Conservation (phyloP, 495 filamentous ascomycete genomes). For the Oidiodendron maius region DNA sequence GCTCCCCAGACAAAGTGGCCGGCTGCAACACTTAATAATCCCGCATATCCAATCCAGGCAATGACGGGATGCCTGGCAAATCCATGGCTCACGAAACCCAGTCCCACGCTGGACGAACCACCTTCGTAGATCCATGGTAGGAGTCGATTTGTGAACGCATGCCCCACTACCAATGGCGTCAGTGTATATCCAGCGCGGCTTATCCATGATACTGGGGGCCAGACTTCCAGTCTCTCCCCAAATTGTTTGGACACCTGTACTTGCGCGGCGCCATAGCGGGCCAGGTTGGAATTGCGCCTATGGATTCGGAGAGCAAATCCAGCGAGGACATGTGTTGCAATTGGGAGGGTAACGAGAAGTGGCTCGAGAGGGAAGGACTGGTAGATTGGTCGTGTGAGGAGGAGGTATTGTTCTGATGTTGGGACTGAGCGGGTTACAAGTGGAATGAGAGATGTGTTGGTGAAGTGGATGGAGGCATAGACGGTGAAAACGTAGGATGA, state of each 20-base stretch:
- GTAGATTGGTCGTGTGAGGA: slow-evolving; percentile 68
- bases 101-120: slow-evolving; percentile 71
- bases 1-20: slow-evolving; percentile 82
- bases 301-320: slow-evolving; percentile 72
- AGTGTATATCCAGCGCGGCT: slow-evolving; percentile 63
- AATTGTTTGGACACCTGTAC: slow-evolving; percentile 16
- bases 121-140: slow-evolving; percentile 72
- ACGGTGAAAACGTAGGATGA: slow-evolving; percentile 79
- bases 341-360: slow-evolving; percentile 53
- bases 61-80: slow-evolving; percentile 62
- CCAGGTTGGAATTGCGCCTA: slow-evolving; percentile 57
- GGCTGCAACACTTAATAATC: slow-evolving; percentile 61
- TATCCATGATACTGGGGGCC: slow-evolving; percentile 64
- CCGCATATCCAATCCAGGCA: slow-evolving; percentile 59
- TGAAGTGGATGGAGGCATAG: slow-evolving; percentile 71
- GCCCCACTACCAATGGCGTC: slow-evolving; percentile 55
- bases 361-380: slow-evolving; percentile 68
- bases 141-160: slow-evolving; percentile 64
- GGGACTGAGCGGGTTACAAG: slow-evolving; percentile 49
- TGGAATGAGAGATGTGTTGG: slow-evolving; percentile 73
- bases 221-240: slow-evolving; percentile 32
- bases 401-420: slow-evolving; percentile 56
- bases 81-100: slow-evolving; percentile 81
- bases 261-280: slow-evolving; percentile 56
- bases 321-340: slow-evolving; percentile 53